These are phyloP conservation scores for Zygosaccharomyces lentus DNA, from an alignment of 805 yeast species.

Conservation along the genomic window DNA sequence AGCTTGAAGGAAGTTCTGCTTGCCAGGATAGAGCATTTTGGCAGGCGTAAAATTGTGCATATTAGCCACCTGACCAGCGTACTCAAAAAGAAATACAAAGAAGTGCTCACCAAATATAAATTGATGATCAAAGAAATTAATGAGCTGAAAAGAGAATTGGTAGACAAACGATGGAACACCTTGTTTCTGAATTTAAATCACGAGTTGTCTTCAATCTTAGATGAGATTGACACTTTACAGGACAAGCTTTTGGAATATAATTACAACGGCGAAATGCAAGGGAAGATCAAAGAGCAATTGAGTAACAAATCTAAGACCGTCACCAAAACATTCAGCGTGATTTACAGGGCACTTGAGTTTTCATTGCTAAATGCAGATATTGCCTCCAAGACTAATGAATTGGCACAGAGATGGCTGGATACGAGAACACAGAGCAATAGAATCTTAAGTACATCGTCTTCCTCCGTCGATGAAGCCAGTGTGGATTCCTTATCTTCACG, in stretches of 20 bases:
- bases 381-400: conserved; percentile 35
- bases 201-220: conserved; percentile 36
- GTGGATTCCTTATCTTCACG: conserved; percentile 6
- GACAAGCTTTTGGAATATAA: conserved; percentile 11
- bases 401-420: conserved; percentile 37
- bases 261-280: conserved; percentile 15
- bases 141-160: conserved; percentile 42
- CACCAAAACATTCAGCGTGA: conserved; percentile 38
- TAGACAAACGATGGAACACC: conserved; percentile 54
- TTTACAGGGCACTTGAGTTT: conserved; percentile 41
- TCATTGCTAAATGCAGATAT: conserved; percentile 38
- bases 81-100: conserved; percentile 38
- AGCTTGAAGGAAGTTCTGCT: conserved; percentile 51
- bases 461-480: conserved; percentile 2
- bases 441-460: conserved; percentile 5
- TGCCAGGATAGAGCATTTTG: conserved; percentile 43
- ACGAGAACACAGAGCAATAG: conserved; percentile 19
- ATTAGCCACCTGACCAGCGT: conserved; percentile 31
- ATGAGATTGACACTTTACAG: conserved; percentile 20
- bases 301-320: conserved; percentile 39
- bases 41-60: conserved; percentile 30
- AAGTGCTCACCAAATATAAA: conserved; percentile 40
- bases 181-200: conserved; percentile 46
- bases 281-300: conserved; percentile 33
- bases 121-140: conserved; percentile 40